A percentile compares a stretch with the other conserved stretches of the same genome.
Conservation (phyloP, 345 rosid species). For the Cochlearia excelsa region DNA sequence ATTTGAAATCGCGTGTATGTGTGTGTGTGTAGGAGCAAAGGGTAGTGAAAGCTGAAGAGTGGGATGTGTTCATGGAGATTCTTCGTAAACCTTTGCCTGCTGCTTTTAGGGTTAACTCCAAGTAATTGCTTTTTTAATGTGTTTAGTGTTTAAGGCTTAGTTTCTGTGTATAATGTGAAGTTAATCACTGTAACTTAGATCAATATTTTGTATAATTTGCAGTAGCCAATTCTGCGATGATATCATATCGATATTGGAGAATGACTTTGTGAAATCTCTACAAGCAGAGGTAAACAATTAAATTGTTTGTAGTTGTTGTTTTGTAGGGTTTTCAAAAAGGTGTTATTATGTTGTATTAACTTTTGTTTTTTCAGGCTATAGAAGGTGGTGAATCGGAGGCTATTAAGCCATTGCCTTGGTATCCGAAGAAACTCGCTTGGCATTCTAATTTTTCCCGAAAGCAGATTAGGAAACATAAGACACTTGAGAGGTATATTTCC, state of each 20-base stretch:
- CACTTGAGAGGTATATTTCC: conserved; percentile 54
- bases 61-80: conserved; percentile 55
- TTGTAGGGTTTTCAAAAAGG: neutral
- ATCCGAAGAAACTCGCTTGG: conserved; percentile 88
- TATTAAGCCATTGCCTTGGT: conserved; percentile 89
- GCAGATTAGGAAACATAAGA: conserved; percentile 87
- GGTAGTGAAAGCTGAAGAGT: conserved; percentile 67
- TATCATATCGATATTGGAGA: conserved; percentile 63
- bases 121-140: conserved; percentile 33
- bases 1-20: too few relatives aligned
- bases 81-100: conserved; percentile 92
- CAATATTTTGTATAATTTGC: conserved; percentile 30
- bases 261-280: conserved; percentile 77
- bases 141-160: neutral
- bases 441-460: conserved; percentile 86
- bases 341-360: neutral
- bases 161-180: conserved; percentile 2
- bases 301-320: neutral
- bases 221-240: conserved; percentile 85
- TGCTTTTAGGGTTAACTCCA: conserved; percentile 90
- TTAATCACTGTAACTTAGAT: neutral
- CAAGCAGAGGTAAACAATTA: conserved; percentile 54
- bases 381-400: conserved; percentile 72
- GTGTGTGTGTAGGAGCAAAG: conserved; percentile 62
- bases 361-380: conserved; percentile 39